These are phyloP conservation scores for Aspergillus tubingensis DNA, from an alignment of 2,329 filamentous ascomycete species.

Conservation along the genomic window DNA sequence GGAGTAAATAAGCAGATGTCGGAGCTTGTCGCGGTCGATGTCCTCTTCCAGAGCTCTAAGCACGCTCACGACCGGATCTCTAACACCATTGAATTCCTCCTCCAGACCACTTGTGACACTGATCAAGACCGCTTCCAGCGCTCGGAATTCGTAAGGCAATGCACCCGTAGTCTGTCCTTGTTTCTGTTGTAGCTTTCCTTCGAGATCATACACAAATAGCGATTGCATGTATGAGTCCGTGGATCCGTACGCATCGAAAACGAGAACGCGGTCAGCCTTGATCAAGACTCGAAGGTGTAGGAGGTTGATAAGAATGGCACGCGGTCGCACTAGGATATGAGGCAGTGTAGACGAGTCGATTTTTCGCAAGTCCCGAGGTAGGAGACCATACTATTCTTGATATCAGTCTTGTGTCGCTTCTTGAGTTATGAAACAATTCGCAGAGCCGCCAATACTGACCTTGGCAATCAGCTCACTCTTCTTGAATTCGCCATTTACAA, in stretches of 20 bases:
- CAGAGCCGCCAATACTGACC: slow-evolving; percentile 74
- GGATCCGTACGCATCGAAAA: slow-evolving; percentile 95
- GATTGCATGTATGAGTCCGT: slow-evolving; percentile 94
- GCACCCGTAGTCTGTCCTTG: slow-evolving; percentile 53
- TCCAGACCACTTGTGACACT: slow-evolving; percentile 90
- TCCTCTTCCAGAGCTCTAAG: slow-evolving; percentile 91
- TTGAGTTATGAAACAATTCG: slow-evolving; percentile 59
- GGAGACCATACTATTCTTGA: slow-evolving; percentile 73
- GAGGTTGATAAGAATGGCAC: slow-evolving; percentile 90
- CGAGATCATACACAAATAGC: slow-evolving; percentile 95
- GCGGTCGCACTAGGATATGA: slow-evolving; percentile 90
- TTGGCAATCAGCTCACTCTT: slow-evolving; percentile 97
- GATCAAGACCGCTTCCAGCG: slow-evolving; percentile 90
- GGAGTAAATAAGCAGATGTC: slow-evolving; percentile 86
- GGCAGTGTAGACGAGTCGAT: slow-evolving; percentile 96
- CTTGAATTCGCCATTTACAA: slow-evolving; percentile 94
- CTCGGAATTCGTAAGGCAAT: slow-evolving; percentile 93
- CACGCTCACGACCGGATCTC: slow-evolving; percentile 87
- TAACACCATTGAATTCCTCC: slow-evolving; percentile 89
- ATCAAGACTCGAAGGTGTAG: slow-evolving; percentile 96
- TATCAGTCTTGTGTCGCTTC: slow-evolving; percentile 3
- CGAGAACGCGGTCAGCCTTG: slow-evolving; percentile 88
- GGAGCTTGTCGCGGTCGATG: slow-evolving; percentile 90
- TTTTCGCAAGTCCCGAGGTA: slow-evolving; percentile 93
- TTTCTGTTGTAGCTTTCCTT: slow-evolving; percentile 89